Base-by-base conservation (phyloP, 2,329 filamentous ascomycete genomes). In the Orbilia javanica region DNA sequence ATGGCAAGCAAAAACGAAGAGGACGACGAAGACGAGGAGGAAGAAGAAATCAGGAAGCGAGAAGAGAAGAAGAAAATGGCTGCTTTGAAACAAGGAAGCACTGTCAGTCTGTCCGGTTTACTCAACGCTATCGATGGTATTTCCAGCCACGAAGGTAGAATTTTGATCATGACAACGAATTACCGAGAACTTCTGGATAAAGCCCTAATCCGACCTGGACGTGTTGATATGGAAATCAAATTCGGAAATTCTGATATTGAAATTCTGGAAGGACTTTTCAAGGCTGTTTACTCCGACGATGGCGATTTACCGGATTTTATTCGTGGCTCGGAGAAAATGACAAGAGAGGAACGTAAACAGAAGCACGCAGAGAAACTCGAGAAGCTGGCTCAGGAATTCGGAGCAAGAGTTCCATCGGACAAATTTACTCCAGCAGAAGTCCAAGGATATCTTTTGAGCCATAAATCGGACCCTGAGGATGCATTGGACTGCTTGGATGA, bases 121-220 rank as follows among this genome's bases (percentile, higher is more conserved):
- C 87, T 96, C 64, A 96, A 96, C 83, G 91, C 91, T 73, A 93
- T 96, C 46, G 93, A 96, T 81, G 92, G 93, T 44, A 89, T 90
- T 5, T 88, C 88, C 18, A 89, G 88, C 7, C 88, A 90, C 79
- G 89, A 90, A 81, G 82, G 81, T 7, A 79, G 82, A 29, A 81
- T 82, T 34, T 57, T 82, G 6, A 82, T 82, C 67, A 82, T 82
- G 82, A 82, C 82, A n/a, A 82, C 82, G 11, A 82, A 82, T 57
- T 79, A 82, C 48, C 80, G 79, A 15, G 81, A 82, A 50, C 69
- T 72, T 11, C 79, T 82, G 25, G 82, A 82, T 62, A 74, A 80
- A 44, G 82, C 82, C 11, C 67, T 82, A 3, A 81, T 82, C 68
- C 81, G 82, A 18, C 82, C 82, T 0, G 82, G 82, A 1, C 80